Evolutionary conservation across 176 grass and related monocot genomes (phyloP).

Genomic region (Rhynchospora breviuscula): DNA sequence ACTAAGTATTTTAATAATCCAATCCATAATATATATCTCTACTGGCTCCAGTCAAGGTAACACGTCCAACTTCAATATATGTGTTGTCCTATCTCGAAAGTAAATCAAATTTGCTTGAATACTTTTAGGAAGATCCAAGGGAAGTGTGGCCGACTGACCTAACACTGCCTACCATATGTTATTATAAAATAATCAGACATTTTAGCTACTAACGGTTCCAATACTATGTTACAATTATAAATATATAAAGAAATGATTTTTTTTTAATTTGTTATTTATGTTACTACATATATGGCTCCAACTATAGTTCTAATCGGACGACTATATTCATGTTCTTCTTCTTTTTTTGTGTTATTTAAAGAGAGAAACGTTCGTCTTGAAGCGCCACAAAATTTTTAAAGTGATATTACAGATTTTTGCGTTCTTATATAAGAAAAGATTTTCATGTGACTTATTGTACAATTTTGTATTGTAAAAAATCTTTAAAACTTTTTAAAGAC

Average conservation of each 20-base stretch:
- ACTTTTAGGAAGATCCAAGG: conserved; percentile 6
- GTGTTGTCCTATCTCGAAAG: not conserved
- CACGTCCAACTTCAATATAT: not conserved
- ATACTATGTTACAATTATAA: not conserved
- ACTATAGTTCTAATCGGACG: too few relatives aligned
- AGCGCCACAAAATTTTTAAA: too few relatives aligned
- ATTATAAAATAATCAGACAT: not conserved
- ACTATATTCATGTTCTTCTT: too few relatives aligned
- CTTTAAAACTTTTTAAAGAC: too few relatives aligned
- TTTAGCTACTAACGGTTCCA: not conserved
- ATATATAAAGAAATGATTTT: not conserved
- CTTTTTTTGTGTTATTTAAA: too few relatives aligned
- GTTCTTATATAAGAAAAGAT: too few relatives aligned
- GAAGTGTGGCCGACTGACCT: not conserved
- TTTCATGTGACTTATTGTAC: too few relatives aligned
- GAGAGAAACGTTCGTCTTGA: too few relatives aligned
- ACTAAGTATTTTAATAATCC: not conserved
- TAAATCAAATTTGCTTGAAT: not conserved
- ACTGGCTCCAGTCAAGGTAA: not conserved
- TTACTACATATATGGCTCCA: too few relatives aligned
- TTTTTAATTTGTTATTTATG: too few relatives aligned
- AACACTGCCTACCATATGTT: not conserved
- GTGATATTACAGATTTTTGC: too few relatives aligned
- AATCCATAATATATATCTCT: not conserved
- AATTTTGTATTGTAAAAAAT: too few relatives aligned